Percentiles rank a stretch among this genome's conserved stretches.
phyloP scores from a whole-genome alignment of 768 basidiomycete genomes.

The Tulasnella sp. region DNA sequence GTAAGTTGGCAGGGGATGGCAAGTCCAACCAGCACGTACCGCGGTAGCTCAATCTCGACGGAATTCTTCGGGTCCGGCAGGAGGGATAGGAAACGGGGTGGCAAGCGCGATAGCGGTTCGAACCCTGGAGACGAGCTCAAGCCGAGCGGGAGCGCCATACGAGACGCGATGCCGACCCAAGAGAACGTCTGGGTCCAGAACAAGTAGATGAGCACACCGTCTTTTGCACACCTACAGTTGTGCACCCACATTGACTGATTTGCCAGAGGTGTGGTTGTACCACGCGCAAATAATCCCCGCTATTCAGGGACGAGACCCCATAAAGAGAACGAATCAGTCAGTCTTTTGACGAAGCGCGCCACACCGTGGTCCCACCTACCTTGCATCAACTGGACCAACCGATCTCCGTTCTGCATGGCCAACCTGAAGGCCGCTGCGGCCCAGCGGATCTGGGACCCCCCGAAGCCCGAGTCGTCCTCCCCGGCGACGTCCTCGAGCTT shows the following conservation, averaged over 20 bases:
- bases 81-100: neutral
- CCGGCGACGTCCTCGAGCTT: neutral
- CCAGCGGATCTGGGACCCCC: neutral
- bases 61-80: neutral
- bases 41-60: neutral
- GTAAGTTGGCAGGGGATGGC: neutral
- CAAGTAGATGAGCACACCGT: neutral
- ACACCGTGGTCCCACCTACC: neutral
- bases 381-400: neutral
- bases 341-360: neutral
- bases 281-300: neutral
- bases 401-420: neutral
- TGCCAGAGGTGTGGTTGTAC: neutral
- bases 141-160: neutral
- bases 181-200: neutral
- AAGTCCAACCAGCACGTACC: neutral
- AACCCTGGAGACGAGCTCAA: neutral
- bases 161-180: neutral
- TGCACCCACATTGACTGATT: neutral
- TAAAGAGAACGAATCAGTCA: neutral
- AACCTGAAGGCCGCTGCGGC: neutral
- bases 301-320: neutral
- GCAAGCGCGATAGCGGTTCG: neutral
- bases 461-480: neutral
- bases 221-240: too few species aligned